These are phyloP conservation scores for Dothideomycetidae sp. DNA, from an alignment of 2,329 filamentous ascomycete species.

Conservation along the genomic window DNA sequence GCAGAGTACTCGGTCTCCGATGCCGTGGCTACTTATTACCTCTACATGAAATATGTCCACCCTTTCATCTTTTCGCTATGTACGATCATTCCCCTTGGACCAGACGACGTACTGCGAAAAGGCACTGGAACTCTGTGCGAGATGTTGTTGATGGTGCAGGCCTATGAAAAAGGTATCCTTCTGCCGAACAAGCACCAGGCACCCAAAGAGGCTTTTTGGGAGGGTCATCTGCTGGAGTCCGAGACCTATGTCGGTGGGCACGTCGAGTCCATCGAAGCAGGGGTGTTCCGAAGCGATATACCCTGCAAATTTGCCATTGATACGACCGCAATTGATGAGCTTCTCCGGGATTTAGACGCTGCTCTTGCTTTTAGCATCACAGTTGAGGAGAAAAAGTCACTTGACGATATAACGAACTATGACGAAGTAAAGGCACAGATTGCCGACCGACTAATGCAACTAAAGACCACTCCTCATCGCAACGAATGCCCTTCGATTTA, in stretches of 20 bases:
- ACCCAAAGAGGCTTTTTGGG: constrained; percentile 86
- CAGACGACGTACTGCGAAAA: constrained; percentile 85
- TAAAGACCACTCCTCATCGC: constrained; percentile 74
- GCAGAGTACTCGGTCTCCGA: constrained; percentile 98
- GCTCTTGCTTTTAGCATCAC: constrained; percentile 67
- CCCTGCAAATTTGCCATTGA: constrained; percentile 91
- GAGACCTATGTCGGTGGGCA: constrained; percentile 98
- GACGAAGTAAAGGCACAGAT: constrained; percentile 67
- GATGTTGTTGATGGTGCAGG: constrained; percentile 98
- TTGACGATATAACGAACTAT: constrained; percentile 38
- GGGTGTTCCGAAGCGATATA: constrained; percentile 91
- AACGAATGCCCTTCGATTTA: constrained; percentile 84
- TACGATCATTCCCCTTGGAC: constrained; percentile 84
- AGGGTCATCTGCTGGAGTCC: constrained; percentile 87
- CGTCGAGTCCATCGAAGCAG: constrained; percentile 97
- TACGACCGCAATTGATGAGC: constrained; percentile 72
- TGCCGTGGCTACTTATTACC: constrained; percentile 93
- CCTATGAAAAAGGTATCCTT: constrained; percentile 81
- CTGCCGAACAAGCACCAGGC: constrained; percentile 92
- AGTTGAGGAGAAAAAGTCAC: constrained; percentile 38
- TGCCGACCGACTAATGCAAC: constrained; percentile 48
- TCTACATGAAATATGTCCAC: constrained; percentile 99
- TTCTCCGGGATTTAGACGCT: constrained; percentile 71
- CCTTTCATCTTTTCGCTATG: constrained; percentile 98
- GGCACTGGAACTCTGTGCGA: constrained; percentile 98